Base-by-base conservation (phyloP, 106 monocot genomes). In the Gastrodia elata region DNA sequence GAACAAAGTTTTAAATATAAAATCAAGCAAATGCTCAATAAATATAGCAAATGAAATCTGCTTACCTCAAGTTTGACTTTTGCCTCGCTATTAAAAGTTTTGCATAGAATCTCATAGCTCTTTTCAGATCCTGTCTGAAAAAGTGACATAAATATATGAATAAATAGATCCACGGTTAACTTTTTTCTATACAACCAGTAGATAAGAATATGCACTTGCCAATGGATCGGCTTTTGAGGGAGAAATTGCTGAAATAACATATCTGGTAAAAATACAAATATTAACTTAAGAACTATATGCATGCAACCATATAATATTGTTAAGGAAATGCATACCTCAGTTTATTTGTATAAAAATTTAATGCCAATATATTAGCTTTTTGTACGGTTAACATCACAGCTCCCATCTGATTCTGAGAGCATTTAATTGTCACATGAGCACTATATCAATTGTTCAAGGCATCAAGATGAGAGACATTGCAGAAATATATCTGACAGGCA, bases 341-440 rank as follows among this genome's bases (percentile, higher is more conserved):
- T 38, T 81, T 94, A 70, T 38, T 83, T 38, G 64, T 84, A 77
- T 92, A 97, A 77, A 97, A 97, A 67, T 79, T 86, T 82, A 92
- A 81, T 14, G 92, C 96, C 61, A 70, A 22, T 36, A 76, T 48
- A 76, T 97, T 97, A 80, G 81, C 73, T 79, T 97, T 97, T 74
- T 90, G 96, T 38, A 97, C 96, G 56, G 92, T 96, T 65, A 96
- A 73, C 87, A 92, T 84, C 38, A 92, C 88, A 73, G 96, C 96
- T 77, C 84, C 89, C 87, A 90, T 86, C 39, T 68, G 78, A 81
- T 88, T 90, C 96, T 97, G 77, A 44, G 82, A 18, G 49, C 22
- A 73, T n/a, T 49, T 14, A 65, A 28, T 61, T 61, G 61, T 30
- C n/a, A 61, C 2, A 32, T 61, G 0, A 61, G 32, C 8, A 2